Conservation (phyloP, 768 basidiomycete genomes). For the Serpula lacrymans region DNA sequence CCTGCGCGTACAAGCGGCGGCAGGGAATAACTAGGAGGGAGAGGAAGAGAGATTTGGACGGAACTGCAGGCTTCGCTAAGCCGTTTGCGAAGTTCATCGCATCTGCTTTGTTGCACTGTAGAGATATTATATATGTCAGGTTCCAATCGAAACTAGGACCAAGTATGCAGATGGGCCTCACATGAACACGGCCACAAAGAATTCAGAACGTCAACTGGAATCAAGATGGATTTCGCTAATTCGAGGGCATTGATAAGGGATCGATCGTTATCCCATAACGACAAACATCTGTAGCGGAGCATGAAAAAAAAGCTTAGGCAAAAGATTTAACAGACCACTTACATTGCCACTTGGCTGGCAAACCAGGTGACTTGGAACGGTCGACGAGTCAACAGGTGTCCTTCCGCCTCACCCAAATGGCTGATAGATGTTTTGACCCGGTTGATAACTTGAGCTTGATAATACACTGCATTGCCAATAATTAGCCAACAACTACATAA, state of each 20-base stretch:
- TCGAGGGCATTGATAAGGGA: slow-evolving; percentile 56
- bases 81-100: slow-evolving; percentile 46
- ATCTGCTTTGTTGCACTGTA: slow-evolving; percentile 46
- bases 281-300: slow-evolving; percentile 47
- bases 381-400: slow-evolving; percentile 57
- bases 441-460: slow-evolving; percentile 65
- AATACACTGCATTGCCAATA: slow-evolving; percentile 45
- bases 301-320: background rate
- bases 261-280: slow-evolving; percentile 63
- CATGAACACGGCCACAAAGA: slow-evolving; percentile 63
- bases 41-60: slow-evolving; percentile 39
- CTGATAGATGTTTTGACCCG: slow-evolving; percentile 54
- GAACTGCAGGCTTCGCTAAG: slow-evolving; percentile 46
- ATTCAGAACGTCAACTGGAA: slow-evolving; percentile 64
- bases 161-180: slow-evolving; percentile 24
- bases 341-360: slow-evolving; percentile 63
- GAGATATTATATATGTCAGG: slow-evolving; percentile 4
- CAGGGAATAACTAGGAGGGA: slow-evolving; percentile 35
- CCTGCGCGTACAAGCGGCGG: slow-evolving; percentile 30
- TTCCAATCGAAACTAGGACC: slow-evolving; percentile 9
- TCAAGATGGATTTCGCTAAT: slow-evolving; percentile 61
- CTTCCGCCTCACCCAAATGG: slow-evolving; percentile 47
- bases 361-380: slow-evolving; percentile 76
- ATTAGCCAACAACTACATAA: slow-evolving; percentile 1
- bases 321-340: slow-evolving; percentile 16